Conservation (phyloP, 2,329 filamentous ascomycete species). For the Lachnellula arida region DNA sequence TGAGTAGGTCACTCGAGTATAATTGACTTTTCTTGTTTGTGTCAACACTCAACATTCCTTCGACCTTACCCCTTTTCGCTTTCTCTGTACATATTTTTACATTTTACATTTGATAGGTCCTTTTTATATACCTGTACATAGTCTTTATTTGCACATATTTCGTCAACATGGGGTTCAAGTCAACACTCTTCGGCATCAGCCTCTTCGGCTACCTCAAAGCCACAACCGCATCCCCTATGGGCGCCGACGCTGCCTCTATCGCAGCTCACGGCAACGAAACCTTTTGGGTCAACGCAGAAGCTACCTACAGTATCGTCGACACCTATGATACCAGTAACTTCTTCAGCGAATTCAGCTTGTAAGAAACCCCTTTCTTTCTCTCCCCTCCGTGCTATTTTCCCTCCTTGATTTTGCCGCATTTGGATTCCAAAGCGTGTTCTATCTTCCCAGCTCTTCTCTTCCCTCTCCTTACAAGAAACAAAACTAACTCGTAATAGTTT, state of each 20-base stretch:
- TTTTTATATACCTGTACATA: background rate
- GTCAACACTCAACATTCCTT: too few relatives aligned
- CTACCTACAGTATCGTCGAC: constrained; percentile 24
- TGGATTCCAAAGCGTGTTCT: too few relatives aligned
- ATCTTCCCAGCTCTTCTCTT: too few relatives aligned
- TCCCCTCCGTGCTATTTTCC: too few relatives aligned
- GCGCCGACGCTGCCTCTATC: constrained; percentile 10
- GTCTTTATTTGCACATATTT: background rate
- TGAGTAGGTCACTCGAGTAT: too few relatives aligned
- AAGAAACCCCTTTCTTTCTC: constrained; percentile 13
- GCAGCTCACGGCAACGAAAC: constrained; percentile 4
- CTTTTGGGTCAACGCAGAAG: constrained; percentile 3
- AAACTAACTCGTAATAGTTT: too few relatives aligned
- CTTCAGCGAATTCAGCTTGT: constrained; percentile 46
- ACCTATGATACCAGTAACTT: constrained; percentile 42
- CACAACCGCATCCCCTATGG: constrained; percentile 3
- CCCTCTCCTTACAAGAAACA: too few relatives aligned
- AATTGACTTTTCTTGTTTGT: too few relatives aligned
- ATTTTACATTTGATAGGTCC: too few relatives aligned
- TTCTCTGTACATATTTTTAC: too few relatives aligned
- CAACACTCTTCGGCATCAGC: constrained; percentile 1
- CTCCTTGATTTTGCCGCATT: too few relatives aligned
- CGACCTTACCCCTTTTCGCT: too few relatives aligned
- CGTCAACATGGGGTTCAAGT: constrained; percentile 7
- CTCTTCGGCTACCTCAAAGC: constrained; percentile 9